phyloP scores from a whole-genome alignment of 202 grass and related monocot species.

The Schoenoplectus triqueter region DNA sequence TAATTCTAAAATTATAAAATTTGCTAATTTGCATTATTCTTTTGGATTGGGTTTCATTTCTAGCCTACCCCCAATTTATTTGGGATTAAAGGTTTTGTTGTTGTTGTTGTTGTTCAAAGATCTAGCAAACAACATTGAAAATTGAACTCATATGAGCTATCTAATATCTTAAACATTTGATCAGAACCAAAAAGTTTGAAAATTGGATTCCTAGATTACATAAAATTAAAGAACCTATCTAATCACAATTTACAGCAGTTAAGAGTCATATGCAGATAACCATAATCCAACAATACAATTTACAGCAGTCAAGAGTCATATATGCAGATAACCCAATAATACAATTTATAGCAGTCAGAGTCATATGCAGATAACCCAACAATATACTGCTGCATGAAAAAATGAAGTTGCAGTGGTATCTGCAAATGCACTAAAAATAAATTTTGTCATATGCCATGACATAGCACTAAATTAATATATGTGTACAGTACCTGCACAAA shows the following conservation, averaged over 20 bases:
- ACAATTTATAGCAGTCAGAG: neutral
- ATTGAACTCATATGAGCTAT: neutral
- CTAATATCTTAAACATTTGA: neutral
- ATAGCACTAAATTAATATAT: slow-evolving; percentile 5
- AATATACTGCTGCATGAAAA: slow-evolving; percentile 13
- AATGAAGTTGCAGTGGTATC: neutral
- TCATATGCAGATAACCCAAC: neutral
- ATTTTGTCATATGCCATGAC: neutral
- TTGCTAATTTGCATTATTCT: neutral
- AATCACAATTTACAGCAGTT: slow-evolving; percentile 1
- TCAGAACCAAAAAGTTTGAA: neutral
- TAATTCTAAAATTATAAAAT: neutral
- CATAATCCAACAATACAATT: neutral
- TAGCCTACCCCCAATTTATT: too few relatives aligned
- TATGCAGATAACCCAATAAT: too few relatives aligned
- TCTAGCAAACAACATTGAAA: neutral
- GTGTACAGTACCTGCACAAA: slow-evolving; percentile 68
- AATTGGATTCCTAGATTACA: neutral
- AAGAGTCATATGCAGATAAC: slow-evolving; percentile 24
- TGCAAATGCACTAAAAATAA: neutral
- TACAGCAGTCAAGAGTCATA: neutral
- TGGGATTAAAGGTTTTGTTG: too few relatives aligned
- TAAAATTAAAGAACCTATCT: neutral
- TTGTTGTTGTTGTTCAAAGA: neutral
- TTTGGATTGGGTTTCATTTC: too few relatives aligned